phyloP scores from a whole-genome alignment of 352 stramenopile genomes.

The Phytopythium chamaehyphon region DNA sequence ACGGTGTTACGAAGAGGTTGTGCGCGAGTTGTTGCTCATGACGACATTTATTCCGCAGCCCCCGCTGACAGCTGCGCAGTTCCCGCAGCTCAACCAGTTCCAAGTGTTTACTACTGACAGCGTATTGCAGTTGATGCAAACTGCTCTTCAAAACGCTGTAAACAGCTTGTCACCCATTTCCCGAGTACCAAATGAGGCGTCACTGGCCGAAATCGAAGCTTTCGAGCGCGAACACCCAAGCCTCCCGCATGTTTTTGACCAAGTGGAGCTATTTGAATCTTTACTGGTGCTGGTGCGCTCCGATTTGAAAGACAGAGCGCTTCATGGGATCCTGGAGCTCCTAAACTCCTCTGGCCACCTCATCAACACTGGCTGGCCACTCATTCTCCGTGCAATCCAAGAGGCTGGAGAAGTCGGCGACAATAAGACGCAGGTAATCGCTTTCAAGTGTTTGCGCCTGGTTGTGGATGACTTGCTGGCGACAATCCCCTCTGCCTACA shows the following conservation, averaged over 20 bases:
- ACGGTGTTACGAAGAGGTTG: conserved; percentile 71
- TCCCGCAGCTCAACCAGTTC: conserved; percentile 62
- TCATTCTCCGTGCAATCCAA: conserved; percentile 63
- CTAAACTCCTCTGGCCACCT: conserved; percentile 75
- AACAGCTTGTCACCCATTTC: conserved; percentile 54
- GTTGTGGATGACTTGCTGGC: conserved; percentile 97
- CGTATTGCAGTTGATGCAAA: conserved; percentile 79
- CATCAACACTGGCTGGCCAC: conserved; percentile 62
- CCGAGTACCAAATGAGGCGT: conserved; percentile 34
- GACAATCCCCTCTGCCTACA: conserved; percentile 64
- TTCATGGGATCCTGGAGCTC: conserved; percentile 70
- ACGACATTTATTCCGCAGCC: conserved; percentile 49
- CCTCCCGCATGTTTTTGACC: conserved; percentile 53
- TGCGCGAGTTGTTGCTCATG: conserved; percentile 68
- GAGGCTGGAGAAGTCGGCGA: conserved; percentile 64
- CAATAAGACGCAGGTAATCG: conserved; percentile 71
- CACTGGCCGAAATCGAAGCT: conserved; percentile 42
- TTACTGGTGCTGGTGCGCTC: conserved; percentile 57
- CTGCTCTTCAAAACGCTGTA: conserved; percentile 53
- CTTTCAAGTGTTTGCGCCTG: conserved; percentile 96
- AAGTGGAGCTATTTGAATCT: conserved; percentile 63
- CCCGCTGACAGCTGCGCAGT: conserved; percentile 32
- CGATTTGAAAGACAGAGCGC: conserved; percentile 72
- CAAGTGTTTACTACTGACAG: conserved; percentile 76
- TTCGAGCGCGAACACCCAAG: conserved; percentile 23